phyloP scores from a whole-genome alignment of 495 filamentous ascomycete genomes.

The Cercophora samala region DNA sequence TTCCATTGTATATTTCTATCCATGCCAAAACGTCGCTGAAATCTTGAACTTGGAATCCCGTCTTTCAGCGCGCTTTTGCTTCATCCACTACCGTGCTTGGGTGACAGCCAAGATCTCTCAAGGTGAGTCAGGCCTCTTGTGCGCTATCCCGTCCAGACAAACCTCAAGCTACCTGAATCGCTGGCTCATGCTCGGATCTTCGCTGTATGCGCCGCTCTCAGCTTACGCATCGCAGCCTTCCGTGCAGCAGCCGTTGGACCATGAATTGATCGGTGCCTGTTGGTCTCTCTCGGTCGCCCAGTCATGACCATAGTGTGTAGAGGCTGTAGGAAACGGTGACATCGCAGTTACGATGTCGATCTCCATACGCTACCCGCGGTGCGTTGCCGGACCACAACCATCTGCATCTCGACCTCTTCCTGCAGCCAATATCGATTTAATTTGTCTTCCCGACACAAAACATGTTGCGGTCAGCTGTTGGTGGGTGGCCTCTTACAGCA shows the following conservation, averaged over 20 bases:
- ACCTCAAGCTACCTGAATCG: neutral
- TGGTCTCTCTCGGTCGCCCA: neutral
- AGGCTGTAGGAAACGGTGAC: neutral
- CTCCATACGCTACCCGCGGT: neutral
- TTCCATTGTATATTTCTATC: neutral
- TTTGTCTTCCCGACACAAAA: conserved; percentile 1
- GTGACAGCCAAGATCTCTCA: too few species aligned
- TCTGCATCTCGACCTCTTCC: neutral
- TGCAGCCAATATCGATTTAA: conserved; percentile 8
- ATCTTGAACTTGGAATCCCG: neutral
- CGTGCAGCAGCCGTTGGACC: neutral
- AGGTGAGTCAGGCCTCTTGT: too few species aligned
- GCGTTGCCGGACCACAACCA: neutral
- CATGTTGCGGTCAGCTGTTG: conserved; percentile 2
- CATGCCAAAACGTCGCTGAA: neutral
- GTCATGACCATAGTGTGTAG: neutral
- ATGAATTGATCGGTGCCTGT: neutral
- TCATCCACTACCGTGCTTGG: neutral
- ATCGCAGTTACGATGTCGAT: conserved; percentile 1
- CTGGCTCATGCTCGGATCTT: neutral
- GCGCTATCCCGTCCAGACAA: too few species aligned
- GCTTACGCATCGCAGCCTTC: conserved; percentile 1
- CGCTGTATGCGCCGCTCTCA: conserved; percentile 1
- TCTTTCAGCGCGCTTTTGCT: neutral
- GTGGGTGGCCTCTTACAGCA: neutral